Evolutionary conservation across 495 filamentous ascomycete species (phyloP).

Genomic region (Tuber umbilicatum): DNA sequence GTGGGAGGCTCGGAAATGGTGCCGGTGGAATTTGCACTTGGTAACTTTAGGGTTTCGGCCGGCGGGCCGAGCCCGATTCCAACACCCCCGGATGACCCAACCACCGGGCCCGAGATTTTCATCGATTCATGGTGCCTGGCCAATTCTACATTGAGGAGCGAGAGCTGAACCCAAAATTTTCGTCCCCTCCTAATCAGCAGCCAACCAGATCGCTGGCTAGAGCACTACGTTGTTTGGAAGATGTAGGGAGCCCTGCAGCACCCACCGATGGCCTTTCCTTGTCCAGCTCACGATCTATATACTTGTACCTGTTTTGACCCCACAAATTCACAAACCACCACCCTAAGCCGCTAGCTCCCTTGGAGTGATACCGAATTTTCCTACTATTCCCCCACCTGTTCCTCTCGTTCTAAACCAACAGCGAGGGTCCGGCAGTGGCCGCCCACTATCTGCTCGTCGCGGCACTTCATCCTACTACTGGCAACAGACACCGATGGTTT

Average conservation of each 20-base stretch:
- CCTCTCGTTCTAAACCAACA: slow-evolving; percentile 48
- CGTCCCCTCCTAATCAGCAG: slow-evolving; percentile 27
- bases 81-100: slow-evolving; percentile 11
- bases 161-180: slow-evolving; percentile 28
- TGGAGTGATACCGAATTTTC: slow-evolving; percentile 58
- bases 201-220: slow-evolving; percentile 25
- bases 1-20: slow-evolving; percentile 13
- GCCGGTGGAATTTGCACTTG: slow-evolving; percentile 13
- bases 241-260: slow-evolving; percentile 19
- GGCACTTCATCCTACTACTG: slow-evolving; percentile 65
- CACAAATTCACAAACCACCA: slow-evolving; percentile 20
- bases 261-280: slow-evolving; percentile 28
- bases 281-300: slow-evolving; percentile 37
- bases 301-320: slow-evolving; percentile 40
- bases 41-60: slow-evolving; percentile 22
- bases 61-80: slow-evolving; percentile 14
- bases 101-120: slow-evolving; percentile 5
- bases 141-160: slow-evolving; percentile 29
- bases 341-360: slow-evolving; percentile 43
- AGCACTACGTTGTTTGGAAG: slow-evolving; percentile 26
- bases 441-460: slow-evolving; percentile 55
- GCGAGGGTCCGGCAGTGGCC: slow-evolving; percentile 50
- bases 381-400: slow-evolving; percentile 46
- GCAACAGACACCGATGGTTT: slow-evolving; percentile 65
- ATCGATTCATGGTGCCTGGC: slow-evolving; percentile 21